Conservation (phyloP, 1,139 yeast genomes). For the Sugiyamaella grinbergsii region DNA sequence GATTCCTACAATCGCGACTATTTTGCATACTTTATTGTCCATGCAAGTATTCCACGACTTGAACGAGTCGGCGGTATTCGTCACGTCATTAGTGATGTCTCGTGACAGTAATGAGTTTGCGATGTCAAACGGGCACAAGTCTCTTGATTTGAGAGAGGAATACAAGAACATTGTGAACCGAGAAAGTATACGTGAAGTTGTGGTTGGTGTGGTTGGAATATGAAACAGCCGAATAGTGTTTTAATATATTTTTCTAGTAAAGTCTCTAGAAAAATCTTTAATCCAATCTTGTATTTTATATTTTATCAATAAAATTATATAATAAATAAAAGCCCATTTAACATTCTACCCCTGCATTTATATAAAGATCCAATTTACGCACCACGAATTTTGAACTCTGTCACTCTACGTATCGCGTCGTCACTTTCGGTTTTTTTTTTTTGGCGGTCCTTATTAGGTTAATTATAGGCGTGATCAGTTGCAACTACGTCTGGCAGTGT, state of each 20-base stretch:
- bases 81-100: constrained; percentile 10
- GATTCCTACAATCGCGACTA: constrained; percentile 75
- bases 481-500: background rate
- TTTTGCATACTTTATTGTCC: constrained; percentile 73
- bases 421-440: too few species aligned
- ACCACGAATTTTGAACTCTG: background rate
- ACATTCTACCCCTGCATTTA: background rate
- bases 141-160: background rate
- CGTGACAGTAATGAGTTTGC: constrained; percentile 14
- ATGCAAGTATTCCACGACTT: constrained; percentile 76
- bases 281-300: too few species aligned
- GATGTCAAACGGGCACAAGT: constrained; percentile 11
- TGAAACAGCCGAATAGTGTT: too few species aligned
- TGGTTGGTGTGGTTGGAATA: too few species aligned
- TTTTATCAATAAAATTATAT: too few species aligned
- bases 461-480: background rate
- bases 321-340: too few species aligned
- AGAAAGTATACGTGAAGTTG: too few species aligned
- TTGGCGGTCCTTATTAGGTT: background rate
- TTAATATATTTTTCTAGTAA: too few species aligned
- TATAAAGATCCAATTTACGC: background rate
- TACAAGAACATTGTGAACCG: constrained; percentile 14
- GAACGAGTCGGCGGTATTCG: constrained; percentile 45
- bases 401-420: background rate
- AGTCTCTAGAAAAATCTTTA: too few species aligned